Evolutionary conservation across 768 basidiomycete species (phyloP), one percentile per base, ranked within the genome.

Genomic region (Sporobolomyces pararoseus): DNA sequence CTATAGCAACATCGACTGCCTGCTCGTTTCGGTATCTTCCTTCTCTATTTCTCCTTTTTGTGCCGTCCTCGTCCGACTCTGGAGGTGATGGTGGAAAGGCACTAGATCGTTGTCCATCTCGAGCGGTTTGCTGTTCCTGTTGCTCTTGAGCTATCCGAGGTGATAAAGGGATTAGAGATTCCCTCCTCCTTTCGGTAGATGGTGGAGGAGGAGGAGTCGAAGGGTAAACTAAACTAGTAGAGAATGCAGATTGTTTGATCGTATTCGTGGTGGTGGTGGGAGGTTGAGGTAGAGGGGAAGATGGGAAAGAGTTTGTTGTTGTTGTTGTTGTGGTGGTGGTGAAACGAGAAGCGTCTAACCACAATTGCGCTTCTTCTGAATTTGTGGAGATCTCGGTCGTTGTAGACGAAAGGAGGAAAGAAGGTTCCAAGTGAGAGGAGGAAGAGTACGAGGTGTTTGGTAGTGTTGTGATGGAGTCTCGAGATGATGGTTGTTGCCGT

Each of bases 281-380:
- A 23, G 27, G 21, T 32, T 21, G 52, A 29, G 44, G 52, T 10
- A 46, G 52, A 44, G 44, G 37, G 39, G 16, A 37, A 9, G 42
- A 23, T 16, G 50, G 62, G 51, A 34, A 19, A 17, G n/a, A 42
- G 21, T n/a, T 49, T 14, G 21, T 4, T 17, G 35, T 25, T 27
- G 51, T 25, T 46, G 37, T n/a, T n/a, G n/a, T n/a, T n/a, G n/a
- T n/a, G n/a, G n/a, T n/a, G n/a, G n/a, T n/a, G n/a, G n/a, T n/a
- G n/a, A n/a, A n/a, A n/a, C n/a, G n/a, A n/a, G 53, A 31, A 2
- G 58, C 58, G 58, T 59, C 58, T n/a, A 59, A 29, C 58, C 58
- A 59, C 4, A 59, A 42, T 5, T 39, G 42, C n/a, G 29, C 42
- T 9, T 59, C 58, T 42, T 42, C 10, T 42, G 39, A 42, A 42